phyloP scores from a whole-genome alignment of 2,329 filamentous ascomycete genomes.

The Pseudocercospora fuligena region DNA sequence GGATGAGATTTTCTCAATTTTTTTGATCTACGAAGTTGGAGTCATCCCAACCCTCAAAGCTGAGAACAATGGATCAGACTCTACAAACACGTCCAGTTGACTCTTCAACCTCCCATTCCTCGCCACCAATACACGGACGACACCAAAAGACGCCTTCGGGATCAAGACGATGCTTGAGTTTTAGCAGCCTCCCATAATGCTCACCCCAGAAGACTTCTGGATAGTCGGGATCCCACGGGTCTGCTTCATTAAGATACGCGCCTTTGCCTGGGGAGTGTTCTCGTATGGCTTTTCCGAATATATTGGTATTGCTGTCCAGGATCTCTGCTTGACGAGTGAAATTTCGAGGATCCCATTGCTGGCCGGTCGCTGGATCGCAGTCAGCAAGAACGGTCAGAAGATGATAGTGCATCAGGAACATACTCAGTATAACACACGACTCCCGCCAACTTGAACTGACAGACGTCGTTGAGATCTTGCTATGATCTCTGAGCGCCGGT shows the following conservation, averaged over 20 bases:
- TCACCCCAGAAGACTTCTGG: background rate
- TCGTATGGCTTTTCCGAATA: background rate
- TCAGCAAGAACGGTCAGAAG: background rate
- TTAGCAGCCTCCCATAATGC: background rate
- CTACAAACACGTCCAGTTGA: background rate
- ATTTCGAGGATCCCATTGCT: background rate
- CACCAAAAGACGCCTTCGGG: background rate
- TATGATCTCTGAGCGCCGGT: background rate
- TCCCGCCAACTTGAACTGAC: background rate
- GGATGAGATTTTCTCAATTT: background rate
- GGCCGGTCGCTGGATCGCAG: background rate
- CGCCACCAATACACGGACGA: background rate
- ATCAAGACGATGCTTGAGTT: background rate
- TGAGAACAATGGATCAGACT: background rate
- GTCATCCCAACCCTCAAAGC: no score
- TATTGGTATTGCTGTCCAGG: background rate
- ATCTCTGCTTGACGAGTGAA: background rate
- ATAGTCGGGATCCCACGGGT: background rate
- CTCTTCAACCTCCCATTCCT: background rate
- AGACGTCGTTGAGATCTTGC: background rate
- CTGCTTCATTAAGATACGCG: background rate
- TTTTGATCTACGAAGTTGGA: no score
- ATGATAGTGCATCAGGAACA: background rate
- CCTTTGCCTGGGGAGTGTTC: background rate
- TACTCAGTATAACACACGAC: background rate